Evolutionary conservation across 139 green algal species (phyloP), one percentile per base, ranked within the genome.

Genomic region (Ettlia oleoabundans): DNA sequence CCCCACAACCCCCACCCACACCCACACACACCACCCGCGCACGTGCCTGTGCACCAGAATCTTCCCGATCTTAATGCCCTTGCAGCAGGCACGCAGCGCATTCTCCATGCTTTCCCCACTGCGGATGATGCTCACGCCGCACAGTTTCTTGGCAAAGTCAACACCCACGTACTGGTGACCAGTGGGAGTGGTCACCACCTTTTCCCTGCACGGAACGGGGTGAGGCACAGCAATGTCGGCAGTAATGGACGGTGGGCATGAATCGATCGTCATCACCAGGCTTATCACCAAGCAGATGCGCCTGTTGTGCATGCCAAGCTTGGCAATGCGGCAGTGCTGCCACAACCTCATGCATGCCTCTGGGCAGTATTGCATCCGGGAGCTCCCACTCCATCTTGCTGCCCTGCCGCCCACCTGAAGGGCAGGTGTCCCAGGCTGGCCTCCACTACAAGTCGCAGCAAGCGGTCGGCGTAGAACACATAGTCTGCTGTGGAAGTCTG

Each of bases 21-120:
- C 13, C 47, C 47, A 58, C n/a, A n/a, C n/a, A n/a, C n/a, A n/a
- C n/a, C n/a, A n/a, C n/a, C n/a, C n/a, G n/a, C n/a, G n/a, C n/a
- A 58, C 47, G n/a, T 53, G 81, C 74, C 91, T 86, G 83, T 96
- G 92, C 63, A 99, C 92, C 47, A 99, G 90, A 52, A 99, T 98
- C 89, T 99, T 99, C 77, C 97, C 97, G 38, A 99, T 96, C 88
- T 98, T 98, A 89, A 99, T 96, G 68, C 96, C 95, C 81, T 99
- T 98, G 88, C 95, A 98, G 91, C 97, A 99, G 66, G 94, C 96
- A 9, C 96, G 84, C 86, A 99, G 89, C 72, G 96, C 96, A 70
- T 95, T 97, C 90, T 99, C 96, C 96, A 99, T 99, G 75, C 86
- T 88, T 88, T 99, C 96, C 30, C 96, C 96, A 67, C 74, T 91